Conservation (phyloP, 345 rosid genomes). For the Citrus mangshanensis region DNA sequence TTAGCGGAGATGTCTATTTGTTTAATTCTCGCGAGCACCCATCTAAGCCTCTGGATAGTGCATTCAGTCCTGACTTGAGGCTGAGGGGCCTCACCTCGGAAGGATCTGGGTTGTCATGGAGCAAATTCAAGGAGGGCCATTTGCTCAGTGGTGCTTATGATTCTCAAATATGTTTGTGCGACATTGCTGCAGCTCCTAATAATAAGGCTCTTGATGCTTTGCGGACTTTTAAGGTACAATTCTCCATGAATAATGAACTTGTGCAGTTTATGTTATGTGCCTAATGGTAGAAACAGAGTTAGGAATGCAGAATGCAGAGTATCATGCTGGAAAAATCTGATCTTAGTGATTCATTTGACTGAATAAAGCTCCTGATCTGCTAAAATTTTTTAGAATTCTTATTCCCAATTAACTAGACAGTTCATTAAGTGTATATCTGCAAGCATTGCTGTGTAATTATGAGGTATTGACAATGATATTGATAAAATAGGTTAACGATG, state of each 20-base stretch:
- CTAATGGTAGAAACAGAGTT: not conserved
- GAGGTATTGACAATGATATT: not conserved
- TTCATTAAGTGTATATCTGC: not conserved
- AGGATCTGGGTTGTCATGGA: constrained; percentile 95
- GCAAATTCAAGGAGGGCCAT: constrained; percentile 90
- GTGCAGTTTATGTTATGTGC: too few relatives aligned
- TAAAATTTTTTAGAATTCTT: not conserved
- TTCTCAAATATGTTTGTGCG: constrained; percentile 98
- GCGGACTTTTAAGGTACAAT: constrained; percentile 66
- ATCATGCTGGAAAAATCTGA: not conserved
- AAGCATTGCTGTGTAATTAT: not conserved
- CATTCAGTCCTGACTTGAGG: constrained; percentile 82
- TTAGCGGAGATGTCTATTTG: constrained; percentile 86
- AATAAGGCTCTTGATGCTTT: constrained; percentile 82
- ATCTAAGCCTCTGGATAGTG: constrained; percentile 87
- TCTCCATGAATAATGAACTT: not conserved
- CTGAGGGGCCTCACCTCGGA: constrained; percentile 92
- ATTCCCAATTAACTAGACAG: not conserved
- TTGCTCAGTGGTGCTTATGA: constrained; percentile 96
- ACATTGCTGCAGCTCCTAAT: constrained; percentile 67
- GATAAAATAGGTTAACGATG: constrained; percentile 74
- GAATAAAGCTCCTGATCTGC: not conserved
- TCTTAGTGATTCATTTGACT: not conserved
- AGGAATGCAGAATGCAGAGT: not conserved
- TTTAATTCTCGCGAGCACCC: constrained; percentile 87